Evolutionary conservation across 345 rosid species (phyloP), one percentile per base, ranked within the genome.

Genomic region (Leavenworthia alabamica): DNA sequence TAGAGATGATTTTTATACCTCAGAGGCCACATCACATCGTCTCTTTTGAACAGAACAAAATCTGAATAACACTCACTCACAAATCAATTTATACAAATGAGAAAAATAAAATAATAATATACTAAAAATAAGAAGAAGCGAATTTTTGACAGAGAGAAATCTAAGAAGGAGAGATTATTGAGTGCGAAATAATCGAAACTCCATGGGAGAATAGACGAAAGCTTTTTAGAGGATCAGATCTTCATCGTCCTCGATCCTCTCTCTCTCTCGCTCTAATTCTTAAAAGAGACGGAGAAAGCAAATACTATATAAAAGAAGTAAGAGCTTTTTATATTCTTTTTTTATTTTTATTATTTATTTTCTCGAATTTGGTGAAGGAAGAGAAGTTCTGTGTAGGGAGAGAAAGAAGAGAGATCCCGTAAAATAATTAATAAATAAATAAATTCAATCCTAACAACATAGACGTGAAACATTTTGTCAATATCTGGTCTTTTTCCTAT

Each of bases 391-490:
- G 64, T 56, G 37, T n/a, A 59, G 41, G 3, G 55, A 33, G 40
- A 72, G 77, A 77, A 78, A 73, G 77, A 9, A 77, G 74, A 73
- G 62, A 68, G 84, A 84, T 90, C 88, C 90, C 86, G 81, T 68
- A 68, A 67, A 66, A 16, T 39, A 20, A 9, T 3, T 16, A 33
- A 19, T 23, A 23, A 23, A 23, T n/a, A n/a, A n/a, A n/a, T n/a
- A n/a, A n/a, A n/a, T n/a, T n/a, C n/a, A n/a, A n/a, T n/a, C n/a
- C n/a, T 83, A 88, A 88, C 88, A 88, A 81, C 24, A 80, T 86
- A 82, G 87, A 82, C 89, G 79, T 74, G 81, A 86, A 83, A 29
- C 40, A 29, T 58, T 83, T 91, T 88, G 98, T 91, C 98, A 84
- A 84, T 81, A 84, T 86, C 87, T 85, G 82, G 85, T 88, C 96